A percentile compares a stretch with the other conserved stretches of the same genome.
These are phyloP conservation scores for Verticillium nonalfalfae DNA, from an alignment of 2,329 filamentous ascomycete genomes.

Conservation along the genomic window DNA sequence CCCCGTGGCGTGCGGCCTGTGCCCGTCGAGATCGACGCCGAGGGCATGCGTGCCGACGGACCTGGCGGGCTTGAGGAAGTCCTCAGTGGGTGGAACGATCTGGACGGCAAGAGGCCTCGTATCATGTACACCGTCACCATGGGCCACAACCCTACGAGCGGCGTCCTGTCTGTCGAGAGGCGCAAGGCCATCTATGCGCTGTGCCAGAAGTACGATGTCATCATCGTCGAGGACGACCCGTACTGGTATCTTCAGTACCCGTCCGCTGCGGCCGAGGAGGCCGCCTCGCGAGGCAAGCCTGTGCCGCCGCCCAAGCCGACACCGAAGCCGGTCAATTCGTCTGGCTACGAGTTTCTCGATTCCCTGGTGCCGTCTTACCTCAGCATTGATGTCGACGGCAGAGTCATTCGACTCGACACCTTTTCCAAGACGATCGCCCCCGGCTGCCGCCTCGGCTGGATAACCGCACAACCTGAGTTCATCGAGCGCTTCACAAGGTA, in stretches of 20 bases:
- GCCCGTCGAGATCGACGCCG: constrained; percentile 67
- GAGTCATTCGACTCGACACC: constrained; percentile 84
- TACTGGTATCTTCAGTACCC: constrained; percentile 95
- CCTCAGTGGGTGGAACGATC: constrained; percentile 73
- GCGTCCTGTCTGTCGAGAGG: constrained; percentile 65
- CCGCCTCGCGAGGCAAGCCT: constrained; percentile 35
- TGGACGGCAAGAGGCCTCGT: constrained; percentile 69
- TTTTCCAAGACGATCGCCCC: constrained; percentile 92
- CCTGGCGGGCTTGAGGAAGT: constrained; percentile 71
- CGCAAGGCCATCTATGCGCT: constrained; percentile 74
- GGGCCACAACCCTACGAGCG: constrained; percentile 83
- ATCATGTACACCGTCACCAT: constrained; percentile 81
- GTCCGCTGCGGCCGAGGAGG: constrained; percentile 50
- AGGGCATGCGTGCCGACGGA: constrained; percentile 73
- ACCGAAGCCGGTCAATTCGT: constrained; percentile 26
- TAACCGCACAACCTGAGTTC: constrained; percentile 75
- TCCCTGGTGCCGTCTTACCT: constrained; percentile 79
- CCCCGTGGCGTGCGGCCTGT: constrained; percentile 69
- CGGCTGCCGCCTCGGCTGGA: constrained; percentile 84
- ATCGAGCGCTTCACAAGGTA: constrained; percentile 59
- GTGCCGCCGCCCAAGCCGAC: constrained; percentile 19
- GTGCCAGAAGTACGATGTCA: constrained; percentile 77
- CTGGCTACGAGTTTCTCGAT: constrained; percentile 74
- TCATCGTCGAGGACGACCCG: constrained; percentile 91
- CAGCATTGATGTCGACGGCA: constrained; percentile 74